These are phyloP conservation scores for Homolaphlyctis polyrhiza DNA, from an alignment of 371 early-diverging fungal genomes.

Conservation along the genomic window DNA sequence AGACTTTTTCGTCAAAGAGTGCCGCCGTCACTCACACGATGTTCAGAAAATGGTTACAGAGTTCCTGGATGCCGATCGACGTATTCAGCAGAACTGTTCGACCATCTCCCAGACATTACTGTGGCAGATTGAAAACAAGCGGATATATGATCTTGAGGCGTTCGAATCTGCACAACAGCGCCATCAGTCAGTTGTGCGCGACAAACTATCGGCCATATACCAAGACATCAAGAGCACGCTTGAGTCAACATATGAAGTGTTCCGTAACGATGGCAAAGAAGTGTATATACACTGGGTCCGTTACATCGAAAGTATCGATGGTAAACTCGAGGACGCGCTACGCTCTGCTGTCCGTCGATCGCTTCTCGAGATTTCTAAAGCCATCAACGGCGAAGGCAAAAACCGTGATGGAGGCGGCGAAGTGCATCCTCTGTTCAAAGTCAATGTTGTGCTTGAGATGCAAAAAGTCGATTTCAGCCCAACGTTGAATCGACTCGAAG, in stretches of 20 bases:
- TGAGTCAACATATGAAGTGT: conserved; percentile 35
- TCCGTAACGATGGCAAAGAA: conserved; percentile 46
- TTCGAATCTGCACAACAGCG: conserved; percentile 38
- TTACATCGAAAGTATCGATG: conserved; percentile 44
- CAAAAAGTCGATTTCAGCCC: conserved; percentile 53
- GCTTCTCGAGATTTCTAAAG: conserved; percentile 46
- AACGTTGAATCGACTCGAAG: conserved; percentile 37
- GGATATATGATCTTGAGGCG: conserved; percentile 48
- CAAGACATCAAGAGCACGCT: conserved; percentile 38
- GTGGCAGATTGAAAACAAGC: conserved; percentile 48
- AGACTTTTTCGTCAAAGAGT: conserved; percentile 56
- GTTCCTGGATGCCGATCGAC: conserved; percentile 36
- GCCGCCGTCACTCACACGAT: conserved; percentile 46
- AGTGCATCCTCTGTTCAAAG: conserved; percentile 53
- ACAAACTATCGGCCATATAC: conserved; percentile 31
- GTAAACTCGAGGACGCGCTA: conserved; percentile 47
- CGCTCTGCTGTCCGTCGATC: conserved; percentile 42
- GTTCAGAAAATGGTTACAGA: conserved; percentile 45
- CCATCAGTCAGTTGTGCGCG: conserved; percentile 28
- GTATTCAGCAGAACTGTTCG: conserved; percentile 35
- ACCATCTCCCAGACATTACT: conserved; percentile 40
- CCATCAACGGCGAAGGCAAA: conserved; percentile 55
- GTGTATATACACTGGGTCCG: conserved; percentile 42
- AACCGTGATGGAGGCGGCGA: conserved; percentile 37
- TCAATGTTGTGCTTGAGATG: conserved; percentile 49